A percentile compares a stretch with the other conserved stretches of the same genome.
These are phyloP conservation scores for Cyclocybe cylindracea DNA, from an alignment of 768 basidiomycete species.

Conservation along the genomic window DNA sequence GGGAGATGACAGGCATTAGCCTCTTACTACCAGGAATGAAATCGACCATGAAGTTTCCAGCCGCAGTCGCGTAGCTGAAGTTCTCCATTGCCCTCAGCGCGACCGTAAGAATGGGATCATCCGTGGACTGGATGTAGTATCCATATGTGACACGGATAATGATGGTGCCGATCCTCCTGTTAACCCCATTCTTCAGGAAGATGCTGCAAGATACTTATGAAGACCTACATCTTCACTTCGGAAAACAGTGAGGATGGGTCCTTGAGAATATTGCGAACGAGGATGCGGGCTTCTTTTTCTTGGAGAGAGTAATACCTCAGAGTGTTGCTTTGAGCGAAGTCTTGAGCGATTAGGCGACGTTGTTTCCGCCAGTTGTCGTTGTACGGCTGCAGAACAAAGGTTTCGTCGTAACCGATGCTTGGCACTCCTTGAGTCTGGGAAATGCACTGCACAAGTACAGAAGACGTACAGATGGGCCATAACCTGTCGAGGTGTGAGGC, in stretches of 20 bases:
- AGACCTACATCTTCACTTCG: conserved; percentile 23
- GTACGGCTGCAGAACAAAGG: conserved; percentile 38
- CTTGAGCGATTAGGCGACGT: conserved; percentile 21
- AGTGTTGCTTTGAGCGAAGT: neutral
- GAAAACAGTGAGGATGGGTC: conserved; percentile 20
- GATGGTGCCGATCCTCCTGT: conserved; percentile 46
- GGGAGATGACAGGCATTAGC: neutral
- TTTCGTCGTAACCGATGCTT: conserved; percentile 36
- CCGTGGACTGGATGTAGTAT: conserved; percentile 45
- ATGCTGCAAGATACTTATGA: no score
- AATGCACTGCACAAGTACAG: neutral
- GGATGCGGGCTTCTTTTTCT: conserved; percentile 3
- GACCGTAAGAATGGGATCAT: conserved; percentile 46
- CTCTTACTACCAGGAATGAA: conserved; percentile 18
- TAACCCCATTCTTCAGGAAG: neutral
- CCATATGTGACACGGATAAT: conserved; percentile 55
- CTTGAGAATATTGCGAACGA: conserved; percentile 9
- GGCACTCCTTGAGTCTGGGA: neutral
- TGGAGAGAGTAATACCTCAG: conserved; percentile 5
- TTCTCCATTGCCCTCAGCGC: conserved; percentile 46
- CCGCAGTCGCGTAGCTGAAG: conserved; percentile 42
- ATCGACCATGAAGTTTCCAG: conserved; percentile 40
- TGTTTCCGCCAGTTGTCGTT: conserved; percentile 33
- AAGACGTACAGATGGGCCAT: conserved; percentile 26
- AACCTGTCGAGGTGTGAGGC: conserved; percentile 53